These are phyloP conservation scores for Flammula alnicola DNA, from an alignment of 1,284 basidiomycete genomes.

Conservation along the genomic window DNA sequence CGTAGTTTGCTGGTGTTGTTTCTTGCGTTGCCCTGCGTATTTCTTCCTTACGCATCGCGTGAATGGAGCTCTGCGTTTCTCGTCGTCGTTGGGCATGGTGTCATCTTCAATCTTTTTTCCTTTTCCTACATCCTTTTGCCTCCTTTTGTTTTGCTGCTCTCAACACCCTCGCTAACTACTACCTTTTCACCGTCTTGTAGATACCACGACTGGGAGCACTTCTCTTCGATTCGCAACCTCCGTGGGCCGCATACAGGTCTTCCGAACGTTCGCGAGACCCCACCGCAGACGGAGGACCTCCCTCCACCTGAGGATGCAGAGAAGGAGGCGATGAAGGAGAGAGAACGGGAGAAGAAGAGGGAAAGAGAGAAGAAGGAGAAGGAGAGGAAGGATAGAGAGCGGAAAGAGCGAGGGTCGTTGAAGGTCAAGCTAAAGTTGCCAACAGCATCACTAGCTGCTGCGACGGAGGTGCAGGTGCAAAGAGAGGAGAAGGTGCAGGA, in stretches of 20 bases:
- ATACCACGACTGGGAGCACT: conserved; percentile 94
- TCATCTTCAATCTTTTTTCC: conserved; percentile 2
- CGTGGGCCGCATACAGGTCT: conserved; percentile 84
- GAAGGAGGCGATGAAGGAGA: conserved; percentile 22
- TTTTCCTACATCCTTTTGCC: no score
- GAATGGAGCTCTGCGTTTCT: no score
- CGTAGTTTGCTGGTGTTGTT: no score
- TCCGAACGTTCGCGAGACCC: conserved; percentile 68
- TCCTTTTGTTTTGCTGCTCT: no score
- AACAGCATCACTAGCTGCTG: background rate
- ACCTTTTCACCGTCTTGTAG: no score
- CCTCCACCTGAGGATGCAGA: conserved; percentile 16
- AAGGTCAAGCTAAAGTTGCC: conserved; percentile 27
- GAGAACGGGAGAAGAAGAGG: conserved; percentile 27
- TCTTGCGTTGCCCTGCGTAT: no score
- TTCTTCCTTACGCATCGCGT: no score
- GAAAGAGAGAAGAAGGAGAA: conserved; percentile 25
- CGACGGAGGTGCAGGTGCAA: conserved; percentile 1
- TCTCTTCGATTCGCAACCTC: conserved; percentile 88
- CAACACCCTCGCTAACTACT: no score
- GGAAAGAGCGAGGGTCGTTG: conserved; percentile 27
- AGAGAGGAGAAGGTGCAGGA: no score
- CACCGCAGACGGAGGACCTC: conserved; percentile 32
- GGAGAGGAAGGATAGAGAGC: conserved; percentile 29
- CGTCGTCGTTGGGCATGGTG: background rate